A percentile compares a stretch with the other conserved stretches of the same genome.
Evolutionary conservation across 768 basidiomycete genomes (phyloP).

Genomic region (Rhizopogon vinicolor): DNA sequence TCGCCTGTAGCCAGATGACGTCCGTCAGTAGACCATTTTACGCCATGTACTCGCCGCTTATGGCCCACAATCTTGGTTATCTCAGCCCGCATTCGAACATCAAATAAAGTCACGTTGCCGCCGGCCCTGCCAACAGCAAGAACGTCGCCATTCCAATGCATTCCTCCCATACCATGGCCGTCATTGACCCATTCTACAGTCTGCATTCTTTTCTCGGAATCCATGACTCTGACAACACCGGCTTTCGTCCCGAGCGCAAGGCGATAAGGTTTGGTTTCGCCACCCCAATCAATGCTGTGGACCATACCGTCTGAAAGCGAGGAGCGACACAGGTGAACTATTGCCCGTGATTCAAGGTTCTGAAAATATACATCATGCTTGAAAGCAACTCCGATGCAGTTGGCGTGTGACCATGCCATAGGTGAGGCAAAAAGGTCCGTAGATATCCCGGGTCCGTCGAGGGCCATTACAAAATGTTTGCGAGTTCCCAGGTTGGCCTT

Average conservation of each 20-base stretch:
- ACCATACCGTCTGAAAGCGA: constrained; percentile 31
- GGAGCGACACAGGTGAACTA: constrained; percentile 46
- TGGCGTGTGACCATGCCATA: constrained; percentile 56
- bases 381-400: constrained; percentile 62
- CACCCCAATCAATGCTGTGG: constrained; percentile 50
- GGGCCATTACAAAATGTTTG: constrained; percentile 50
- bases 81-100: constrained; percentile 27
- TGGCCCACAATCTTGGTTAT: constrained; percentile 25
- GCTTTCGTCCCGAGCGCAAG: constrained; percentile 49
- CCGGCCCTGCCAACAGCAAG: constrained; percentile 36
- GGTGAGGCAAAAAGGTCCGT: constrained; percentile 51
- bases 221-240: constrained; percentile 54
- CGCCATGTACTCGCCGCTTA: constrained; percentile 31
- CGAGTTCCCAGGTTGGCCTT: constrained; percentile 51
- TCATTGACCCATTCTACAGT: constrained; percentile 30
- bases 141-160: constrained; percentile 34
- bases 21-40: constrained; percentile 38
- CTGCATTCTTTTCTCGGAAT: constrained; percentile 30
- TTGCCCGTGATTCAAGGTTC: constrained; percentile 49
- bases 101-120: constrained; percentile 34
- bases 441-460: constrained; percentile 64
- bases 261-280: constrained; percentile 31
- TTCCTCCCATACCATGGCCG: constrained; percentile 32
- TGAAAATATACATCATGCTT: constrained; percentile 57
- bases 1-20: constrained; percentile 38